These are phyloP conservation scores for Suillus occidentalis DNA, from an alignment of 768 basidiomycete species.

Conservation along the genomic window DNA sequence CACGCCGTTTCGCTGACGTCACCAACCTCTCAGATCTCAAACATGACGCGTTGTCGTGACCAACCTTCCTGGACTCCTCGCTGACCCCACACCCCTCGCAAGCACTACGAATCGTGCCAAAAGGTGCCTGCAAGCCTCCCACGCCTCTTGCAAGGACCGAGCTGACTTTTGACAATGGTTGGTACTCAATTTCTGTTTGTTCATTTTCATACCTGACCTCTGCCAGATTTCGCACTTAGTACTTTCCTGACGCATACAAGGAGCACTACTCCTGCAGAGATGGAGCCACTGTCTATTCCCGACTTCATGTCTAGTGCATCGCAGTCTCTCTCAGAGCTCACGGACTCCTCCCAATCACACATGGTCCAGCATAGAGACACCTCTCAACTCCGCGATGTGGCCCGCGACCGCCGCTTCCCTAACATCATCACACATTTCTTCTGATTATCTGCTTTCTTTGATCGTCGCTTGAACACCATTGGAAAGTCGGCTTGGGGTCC, in stretches of 20 bases:
- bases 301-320: conserved; percentile 52
- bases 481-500: conserved; percentile 86
- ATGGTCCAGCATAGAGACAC: conserved; percentile 62
- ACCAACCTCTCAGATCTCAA: too few relatives aligned
- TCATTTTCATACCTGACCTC: neutral
- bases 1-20: too few relatives aligned
- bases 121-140: too few relatives aligned
- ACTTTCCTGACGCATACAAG: conserved; percentile 90
- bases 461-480: conserved; percentile 59
- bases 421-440: conserved; percentile 62
- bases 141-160: too few relatives aligned
- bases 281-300: conserved; percentile 46
- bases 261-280: conserved; percentile 68
- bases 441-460: conserved; percentile 59
- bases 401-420: conserved; percentile 57
- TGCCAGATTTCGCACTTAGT: conserved; percentile 73
- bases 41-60: too few relatives aligned
- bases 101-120: too few relatives aligned
- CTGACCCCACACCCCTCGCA: too few relatives aligned
- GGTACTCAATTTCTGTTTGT: conserved; percentile 24
- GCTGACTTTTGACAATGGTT: conserved; percentile 79
- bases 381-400: conserved; percentile 56
- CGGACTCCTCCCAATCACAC: conserved; percentile 52
- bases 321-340: conserved; percentile 50
- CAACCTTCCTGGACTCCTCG: too few relatives aligned